phyloP scores from a whole-genome alignment of 75 land plant genomes.

The Selaginella tamariscina region DNA sequence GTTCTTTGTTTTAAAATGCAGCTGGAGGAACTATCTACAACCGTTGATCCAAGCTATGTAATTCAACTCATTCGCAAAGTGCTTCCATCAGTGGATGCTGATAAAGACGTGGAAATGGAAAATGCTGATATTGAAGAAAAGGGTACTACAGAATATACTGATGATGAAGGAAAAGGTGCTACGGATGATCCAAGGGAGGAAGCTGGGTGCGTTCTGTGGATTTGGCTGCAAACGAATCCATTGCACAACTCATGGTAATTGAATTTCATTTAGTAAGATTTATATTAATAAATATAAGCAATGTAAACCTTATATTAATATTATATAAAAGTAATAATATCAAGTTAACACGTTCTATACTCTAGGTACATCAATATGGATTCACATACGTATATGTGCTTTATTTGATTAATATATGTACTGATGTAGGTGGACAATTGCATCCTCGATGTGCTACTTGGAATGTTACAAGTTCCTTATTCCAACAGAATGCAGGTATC shows the following conservation, averaged over 20 bases:
- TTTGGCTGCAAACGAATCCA: constrained; percentile 54
- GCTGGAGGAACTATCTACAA: constrained; percentile 25
- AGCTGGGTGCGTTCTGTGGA: constrained; percentile 85
- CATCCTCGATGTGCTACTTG: constrained; percentile 61
- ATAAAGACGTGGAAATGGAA: constrained; percentile 8
- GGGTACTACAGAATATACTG: not conserved
- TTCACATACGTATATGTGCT: not conserved
- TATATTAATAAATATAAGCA: no score
- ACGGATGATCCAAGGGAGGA: constrained; percentile 65
- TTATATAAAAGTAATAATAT: no score
- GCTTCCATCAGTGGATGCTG: constrained; percentile 30
- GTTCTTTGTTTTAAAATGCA: no score
- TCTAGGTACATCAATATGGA: no score
- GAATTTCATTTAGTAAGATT: not conserved
- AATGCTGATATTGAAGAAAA: constrained; percentile 2
- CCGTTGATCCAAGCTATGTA: constrained; percentile 82
- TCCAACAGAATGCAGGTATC: constrained; percentile 54
- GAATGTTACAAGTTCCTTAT: constrained; percentile 36
- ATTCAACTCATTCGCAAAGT: constrained; percentile 73
- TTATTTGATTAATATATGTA: not conserved
- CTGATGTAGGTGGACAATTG: constrained; percentile 51
- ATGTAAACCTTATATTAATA: no score
- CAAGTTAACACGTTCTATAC: no score
- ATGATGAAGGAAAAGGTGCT: not conserved
- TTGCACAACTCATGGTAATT: constrained; percentile 77